phyloP scores from a whole-genome alignment of 768 basidiomycete species.

The Naganishia vaughanmartiniae region DNA sequence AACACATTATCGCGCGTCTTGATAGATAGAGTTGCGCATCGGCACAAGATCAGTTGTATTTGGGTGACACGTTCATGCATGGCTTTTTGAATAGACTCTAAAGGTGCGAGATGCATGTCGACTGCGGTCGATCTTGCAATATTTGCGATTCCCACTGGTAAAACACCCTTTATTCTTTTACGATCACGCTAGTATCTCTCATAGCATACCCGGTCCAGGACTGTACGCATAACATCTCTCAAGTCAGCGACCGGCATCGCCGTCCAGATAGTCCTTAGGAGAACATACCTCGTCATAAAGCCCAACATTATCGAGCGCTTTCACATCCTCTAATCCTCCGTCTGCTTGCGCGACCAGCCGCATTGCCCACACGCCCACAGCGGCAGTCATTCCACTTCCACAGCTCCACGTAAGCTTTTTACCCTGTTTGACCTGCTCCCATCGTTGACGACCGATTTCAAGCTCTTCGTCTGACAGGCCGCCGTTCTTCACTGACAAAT shows the following conservation, averaged over 20 bases:
- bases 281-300: conserved; percentile 86
- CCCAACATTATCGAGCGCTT: conserved; percentile 54
- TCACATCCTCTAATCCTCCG: conserved; percentile 46
- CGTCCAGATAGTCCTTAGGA: neutral
- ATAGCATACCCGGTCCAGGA: conserved; percentile 94
- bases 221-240: conserved; percentile 54
- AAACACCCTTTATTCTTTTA: conserved; percentile 52
- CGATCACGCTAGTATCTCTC: conserved; percentile 70
- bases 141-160: neutral
- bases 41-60: neutral
- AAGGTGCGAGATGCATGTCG: no score
- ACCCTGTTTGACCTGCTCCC: conserved; percentile 62
- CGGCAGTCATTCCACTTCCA: conserved; percentile 99
- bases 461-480: conserved; percentile 19
- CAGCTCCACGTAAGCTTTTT: conserved; percentile 71
- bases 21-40: neutral
- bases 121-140: no score
- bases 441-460: conserved; percentile 49
- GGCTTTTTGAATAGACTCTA: no score
- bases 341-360: conserved; percentile 57
- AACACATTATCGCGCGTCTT: no score
- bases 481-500: neutral
- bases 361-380: conserved; percentile 87
- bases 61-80: conserved; percentile 1
- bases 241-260: neutral